Evolutionary conservation across 306 rosid species (phyloP).

Genomic region (apple (Malus domestica)): ASM211411v1 NC_041794.1:36579501-36580000

Average conservation of each 20-base stretch:
- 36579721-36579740: not conserved
- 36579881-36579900: conserved; percentile 8
- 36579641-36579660: too few species aligned
- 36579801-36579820: not conserved
- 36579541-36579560: too few species aligned
- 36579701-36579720: not conserved
- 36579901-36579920: conserved; percentile 42
- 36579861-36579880: not conserved
- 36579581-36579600: too few species aligned
- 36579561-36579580: too few species aligned
- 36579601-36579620: too few species aligned
- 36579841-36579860: not conserved
- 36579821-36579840: not conserved
- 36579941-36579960: conserved; percentile 23
- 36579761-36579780: conserved; percentile 10
- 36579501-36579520: too few species aligned
- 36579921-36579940: conserved; percentile 24
- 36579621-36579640: too few species aligned
- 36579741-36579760: not conserved
- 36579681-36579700: not conserved
- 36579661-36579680: too few species aligned
- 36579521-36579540: too few species aligned
- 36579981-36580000: conserved; percentile 23
- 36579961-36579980: conserved; percentile 17
- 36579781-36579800: conserved; percentile 8